Percentiles rank a stretch among this genome's conserved stretches.
phyloP scores from a whole-genome alignment of 768 basidiomycete genomes.

The Leccinum fibrillosum region DNA sequence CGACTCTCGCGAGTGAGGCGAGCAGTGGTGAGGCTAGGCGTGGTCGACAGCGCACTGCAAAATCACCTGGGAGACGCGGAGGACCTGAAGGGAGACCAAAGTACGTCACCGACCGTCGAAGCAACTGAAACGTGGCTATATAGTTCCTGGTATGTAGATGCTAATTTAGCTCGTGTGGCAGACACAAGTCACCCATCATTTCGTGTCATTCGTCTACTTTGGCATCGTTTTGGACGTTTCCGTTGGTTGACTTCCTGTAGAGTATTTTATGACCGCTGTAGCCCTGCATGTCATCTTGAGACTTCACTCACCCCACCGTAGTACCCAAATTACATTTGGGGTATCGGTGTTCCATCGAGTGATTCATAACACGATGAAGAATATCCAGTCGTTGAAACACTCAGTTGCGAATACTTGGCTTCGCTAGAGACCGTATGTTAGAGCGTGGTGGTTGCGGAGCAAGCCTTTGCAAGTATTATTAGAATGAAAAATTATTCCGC shows the following conservation, averaged over 20 bases:
- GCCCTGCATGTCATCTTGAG: too few species aligned
- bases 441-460: too few species aligned
- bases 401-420: neutral
- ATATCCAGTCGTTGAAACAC: neutral
- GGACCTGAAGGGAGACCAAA: neutral
- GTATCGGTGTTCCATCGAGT: too few species aligned
- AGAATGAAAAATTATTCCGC: too few species aligned
- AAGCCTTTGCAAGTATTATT: too few species aligned
- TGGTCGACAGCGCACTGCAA: constrained; percentile 3
- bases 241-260: neutral
- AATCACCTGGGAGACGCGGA: neutral
- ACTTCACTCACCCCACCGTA: neutral
- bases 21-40: neutral
- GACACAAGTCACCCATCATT: too few species aligned
- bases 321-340: too few species aligned
- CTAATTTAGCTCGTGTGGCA: too few species aligned
- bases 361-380: neutral
- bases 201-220: neutral
- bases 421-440: neutral
- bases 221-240: neutral
- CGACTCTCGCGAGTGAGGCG: constrained; percentile 28
- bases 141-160: too few species aligned
- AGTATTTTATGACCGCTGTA: neutral
- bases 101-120: too few species aligned
- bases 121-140: neutral